Conservation (phyloP, 1,139 yeast genomes). For the Blastobotrys buckinghamii region DNA sequence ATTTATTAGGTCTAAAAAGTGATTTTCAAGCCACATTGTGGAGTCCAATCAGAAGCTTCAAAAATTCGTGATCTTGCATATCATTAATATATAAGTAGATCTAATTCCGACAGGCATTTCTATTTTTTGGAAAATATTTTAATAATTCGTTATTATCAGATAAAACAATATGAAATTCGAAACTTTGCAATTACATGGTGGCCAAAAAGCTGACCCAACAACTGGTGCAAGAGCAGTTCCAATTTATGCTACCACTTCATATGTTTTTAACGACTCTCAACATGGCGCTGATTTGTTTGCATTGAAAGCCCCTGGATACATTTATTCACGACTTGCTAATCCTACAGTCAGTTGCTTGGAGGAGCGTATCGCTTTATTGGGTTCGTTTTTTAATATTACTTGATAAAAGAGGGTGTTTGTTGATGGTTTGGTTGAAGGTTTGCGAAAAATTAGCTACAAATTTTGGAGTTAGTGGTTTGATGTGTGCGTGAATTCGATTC, state of each 20-base stretch:
- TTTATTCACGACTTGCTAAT: slow-evolving; percentile 85
- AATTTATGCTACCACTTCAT: slow-evolving; percentile 65
- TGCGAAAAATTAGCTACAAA: too few relatives aligned
- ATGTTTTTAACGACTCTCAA: slow-evolving; percentile 76
- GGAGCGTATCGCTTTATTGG: slow-evolving; percentile 85
- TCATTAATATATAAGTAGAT: not conserved
- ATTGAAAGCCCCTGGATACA: slow-evolving; percentile 71
- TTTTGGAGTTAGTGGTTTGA: too few relatives aligned
- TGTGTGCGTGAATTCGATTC: too few relatives aligned
- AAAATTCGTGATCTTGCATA: not conserved
- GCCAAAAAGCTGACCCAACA: slow-evolving; percentile 51
- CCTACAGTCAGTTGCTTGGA: slow-evolving; percentile 92
- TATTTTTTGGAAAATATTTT: too few relatives aligned
- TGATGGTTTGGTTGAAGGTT: too few relatives aligned
- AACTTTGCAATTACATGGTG: slow-evolving; percentile 92
- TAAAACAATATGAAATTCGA: slow-evolving; percentile 60
- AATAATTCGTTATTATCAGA: too few relatives aligned
- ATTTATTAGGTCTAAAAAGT: too few relatives aligned
- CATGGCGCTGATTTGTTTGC: slow-evolving; percentile 92
- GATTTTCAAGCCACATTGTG: not conserved
- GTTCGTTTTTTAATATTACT: too few relatives aligned
- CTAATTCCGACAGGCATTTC: too few relatives aligned
- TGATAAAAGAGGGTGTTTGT: too few relatives aligned
- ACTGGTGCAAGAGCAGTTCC: slow-evolving; percentile 83
- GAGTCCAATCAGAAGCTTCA: not conserved